Percentiles rank a stretch among this genome's conserved stretches.
These are phyloP conservation scores for Dendrothele bispora DNA, from an alignment of 768 basidiomycete genomes.

Conservation along the genomic window DNA sequence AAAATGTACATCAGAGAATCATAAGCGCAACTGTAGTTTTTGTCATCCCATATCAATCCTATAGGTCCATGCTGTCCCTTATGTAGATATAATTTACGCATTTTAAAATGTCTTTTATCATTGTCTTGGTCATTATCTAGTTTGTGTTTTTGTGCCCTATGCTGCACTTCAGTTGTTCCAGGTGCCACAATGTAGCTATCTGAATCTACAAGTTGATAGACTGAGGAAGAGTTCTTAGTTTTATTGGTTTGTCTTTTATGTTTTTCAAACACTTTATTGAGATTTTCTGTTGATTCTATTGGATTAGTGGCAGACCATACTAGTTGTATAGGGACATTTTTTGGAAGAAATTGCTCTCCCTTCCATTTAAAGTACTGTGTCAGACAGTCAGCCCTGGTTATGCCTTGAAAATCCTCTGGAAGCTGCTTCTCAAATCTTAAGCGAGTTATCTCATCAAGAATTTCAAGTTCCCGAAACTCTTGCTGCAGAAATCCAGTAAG, in stretches of 20 bases:
- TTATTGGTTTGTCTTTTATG: no score
- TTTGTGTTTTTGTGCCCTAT: background rate
- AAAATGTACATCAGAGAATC: conserved; percentile 24
- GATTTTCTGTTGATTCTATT: no score
- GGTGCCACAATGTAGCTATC: no score
- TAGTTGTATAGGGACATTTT: no score
- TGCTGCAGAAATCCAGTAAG: conserved; percentile 27
- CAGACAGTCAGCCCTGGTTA: conserved; percentile 22
- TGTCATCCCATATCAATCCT: conserved; percentile 19
- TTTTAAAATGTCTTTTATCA: no score
- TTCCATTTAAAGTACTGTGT: conserved; percentile 16
- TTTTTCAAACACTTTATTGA: no score
- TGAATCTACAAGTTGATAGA: no score
- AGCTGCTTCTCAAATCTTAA: conserved; percentile 16
- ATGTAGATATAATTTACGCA: background rate
- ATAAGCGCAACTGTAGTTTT: conserved; percentile 29
- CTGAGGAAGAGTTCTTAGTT: no score
- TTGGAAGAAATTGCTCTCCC: conserved; percentile 19
- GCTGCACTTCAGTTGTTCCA: no score
- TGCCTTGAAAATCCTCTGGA: no score
- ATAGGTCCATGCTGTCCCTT: background rate
- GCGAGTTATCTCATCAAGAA: conserved; percentile 33
- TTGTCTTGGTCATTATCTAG: no score
- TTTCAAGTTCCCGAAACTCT: conserved; percentile 32
- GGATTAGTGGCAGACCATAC: no score